phyloP scores from a whole-genome alignment of 495 filamentous ascomycete genomes.

The Podospora appendiculata region DNA sequence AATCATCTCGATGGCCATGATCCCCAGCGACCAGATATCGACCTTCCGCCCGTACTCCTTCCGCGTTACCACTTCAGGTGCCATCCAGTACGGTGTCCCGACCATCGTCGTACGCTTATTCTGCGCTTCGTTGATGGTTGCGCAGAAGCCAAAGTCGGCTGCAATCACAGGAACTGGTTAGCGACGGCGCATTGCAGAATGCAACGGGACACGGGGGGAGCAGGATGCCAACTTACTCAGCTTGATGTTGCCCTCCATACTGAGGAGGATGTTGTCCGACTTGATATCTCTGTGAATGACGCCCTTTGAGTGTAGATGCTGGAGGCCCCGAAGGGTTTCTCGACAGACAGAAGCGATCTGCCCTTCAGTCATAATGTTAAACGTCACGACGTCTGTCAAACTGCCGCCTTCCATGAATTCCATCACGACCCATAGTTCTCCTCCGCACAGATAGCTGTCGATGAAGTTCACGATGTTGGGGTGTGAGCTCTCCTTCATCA shows the following conservation, averaged over 20 bases:
- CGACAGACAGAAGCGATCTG: conserved; percentile 94
- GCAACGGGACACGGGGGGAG: not conserved
- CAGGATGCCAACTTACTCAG: conserved; percentile 60
- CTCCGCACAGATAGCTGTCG: conserved; percentile 81
- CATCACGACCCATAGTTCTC: conserved; percentile 98
- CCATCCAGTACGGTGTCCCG: conserved; percentile 99
- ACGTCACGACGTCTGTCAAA: conserved; percentile 95
- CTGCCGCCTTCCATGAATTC: conserved; percentile 99
- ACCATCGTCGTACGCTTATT: conserved; percentile 99
- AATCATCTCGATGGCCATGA: conserved; percentile 99
- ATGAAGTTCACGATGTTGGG: conserved; percentile 99
- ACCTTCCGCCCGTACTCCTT: conserved; percentile 99
- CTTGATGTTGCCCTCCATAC: conserved; percentile 95
- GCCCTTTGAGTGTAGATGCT: conserved; percentile 93
- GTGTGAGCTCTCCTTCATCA: conserved; percentile 98
- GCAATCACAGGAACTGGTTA: not conserved
- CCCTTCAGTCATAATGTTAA: conserved; percentile 96
- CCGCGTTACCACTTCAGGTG: conserved; percentile 90
- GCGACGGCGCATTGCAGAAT: not conserved
- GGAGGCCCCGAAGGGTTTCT: conserved; percentile 86
- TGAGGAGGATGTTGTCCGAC: conserved; percentile 93
- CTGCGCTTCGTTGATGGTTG: conserved; percentile 94
- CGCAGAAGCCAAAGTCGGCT: conserved; percentile 99
- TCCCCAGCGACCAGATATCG: conserved; percentile 96
- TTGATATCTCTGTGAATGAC: conserved; percentile 99